Evolutionary conservation across 768 basidiomycete genomes (phyloP).

Genomic region (Boletellus ananas): DNA sequence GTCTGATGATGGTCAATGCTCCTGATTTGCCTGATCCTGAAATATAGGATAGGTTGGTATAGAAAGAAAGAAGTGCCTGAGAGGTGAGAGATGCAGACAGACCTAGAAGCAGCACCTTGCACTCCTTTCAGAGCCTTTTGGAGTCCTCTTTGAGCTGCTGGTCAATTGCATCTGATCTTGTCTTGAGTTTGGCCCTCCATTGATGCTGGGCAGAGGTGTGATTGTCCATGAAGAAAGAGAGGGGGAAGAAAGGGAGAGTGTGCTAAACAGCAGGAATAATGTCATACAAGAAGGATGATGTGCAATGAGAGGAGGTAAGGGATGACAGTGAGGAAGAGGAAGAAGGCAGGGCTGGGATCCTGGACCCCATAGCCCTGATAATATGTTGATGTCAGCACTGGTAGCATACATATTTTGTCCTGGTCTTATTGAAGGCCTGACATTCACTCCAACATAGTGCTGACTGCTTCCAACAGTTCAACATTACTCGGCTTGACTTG

Average conservation of each 20-base stretch:
- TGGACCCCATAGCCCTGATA: too few relatives aligned
- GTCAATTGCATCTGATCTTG: constrained; percentile 73
- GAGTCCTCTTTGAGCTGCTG: constrained; percentile 82
- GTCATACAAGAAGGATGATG: too few relatives aligned
- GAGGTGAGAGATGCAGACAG: constrained; percentile 32
- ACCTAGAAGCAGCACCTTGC: constrained; percentile 91
- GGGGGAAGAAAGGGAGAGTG: not conserved
- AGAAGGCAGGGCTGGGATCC: too few relatives aligned
- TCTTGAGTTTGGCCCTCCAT: constrained; percentile 55
- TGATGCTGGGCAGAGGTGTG: constrained; percentile 57
- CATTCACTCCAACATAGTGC: too few relatives aligned
- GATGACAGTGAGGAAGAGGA: too few relatives aligned
- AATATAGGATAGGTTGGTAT: not conserved
- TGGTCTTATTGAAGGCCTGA: too few relatives aligned
- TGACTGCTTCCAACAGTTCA: too few relatives aligned
- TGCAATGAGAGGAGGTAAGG: too few relatives aligned
- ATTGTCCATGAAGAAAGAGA: constrained; percentile 52
- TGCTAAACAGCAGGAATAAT: not conserved
- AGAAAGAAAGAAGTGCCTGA: constrained; percentile 7
- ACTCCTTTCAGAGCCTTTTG: constrained; percentile 77
- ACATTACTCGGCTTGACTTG: too few relatives aligned
- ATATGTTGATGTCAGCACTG: too few relatives aligned
- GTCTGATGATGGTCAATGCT: constrained; percentile 94
- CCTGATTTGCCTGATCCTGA: constrained; percentile 92
- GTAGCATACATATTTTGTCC: too few relatives aligned